Evolutionary conservation across 306 rosid species (phyloP).

Genomic region (Fragaria nilgerrensis): DNA sequence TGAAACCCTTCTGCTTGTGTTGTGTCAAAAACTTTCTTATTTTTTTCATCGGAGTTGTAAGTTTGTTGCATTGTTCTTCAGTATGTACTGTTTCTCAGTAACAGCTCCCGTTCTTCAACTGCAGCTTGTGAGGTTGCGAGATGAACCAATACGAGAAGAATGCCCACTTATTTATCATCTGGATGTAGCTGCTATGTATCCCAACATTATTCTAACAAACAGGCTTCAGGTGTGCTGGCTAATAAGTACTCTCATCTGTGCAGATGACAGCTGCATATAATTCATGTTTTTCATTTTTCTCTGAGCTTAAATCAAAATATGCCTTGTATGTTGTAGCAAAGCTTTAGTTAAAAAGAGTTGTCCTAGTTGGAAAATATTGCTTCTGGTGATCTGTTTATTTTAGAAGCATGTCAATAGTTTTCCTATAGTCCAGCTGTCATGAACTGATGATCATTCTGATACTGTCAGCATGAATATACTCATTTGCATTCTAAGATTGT

Average conservation of each 20-base stretch:
- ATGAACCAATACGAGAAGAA: constrained; percentile 74
- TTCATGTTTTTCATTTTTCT: background rate
- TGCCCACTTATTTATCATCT: constrained; percentile 96
- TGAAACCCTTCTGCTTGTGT: background rate
- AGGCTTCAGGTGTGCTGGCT: constrained; percentile 84
- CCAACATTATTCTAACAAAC: constrained; percentile 92
- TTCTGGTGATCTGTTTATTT: constrained; percentile 6
- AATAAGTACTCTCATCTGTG: constrained; percentile 15
- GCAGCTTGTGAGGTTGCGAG: constrained; percentile 77
- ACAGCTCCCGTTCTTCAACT: constrained; percentile 25
- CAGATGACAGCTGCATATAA: constrained; percentile 1
- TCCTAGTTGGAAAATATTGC: background rate
- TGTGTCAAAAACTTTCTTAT: background rate
- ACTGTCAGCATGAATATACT: background rate
- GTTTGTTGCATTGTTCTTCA: background rate
- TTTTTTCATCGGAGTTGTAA: background rate
- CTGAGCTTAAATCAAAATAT: background rate
- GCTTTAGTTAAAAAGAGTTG: background rate
- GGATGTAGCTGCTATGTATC: constrained; percentile 99
- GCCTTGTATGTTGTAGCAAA: background rate
- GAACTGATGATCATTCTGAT: background rate
- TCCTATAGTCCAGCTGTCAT: background rate
- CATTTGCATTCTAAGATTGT: constrained; percentile 7
- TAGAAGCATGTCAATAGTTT: background rate
- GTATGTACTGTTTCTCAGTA: constrained; percentile 1